A percentile compares a stretch with the other conserved stretches of the same genome.
Conservation (phyloP, 1,139 yeast species). For the Candida tropicalis region DNA sequence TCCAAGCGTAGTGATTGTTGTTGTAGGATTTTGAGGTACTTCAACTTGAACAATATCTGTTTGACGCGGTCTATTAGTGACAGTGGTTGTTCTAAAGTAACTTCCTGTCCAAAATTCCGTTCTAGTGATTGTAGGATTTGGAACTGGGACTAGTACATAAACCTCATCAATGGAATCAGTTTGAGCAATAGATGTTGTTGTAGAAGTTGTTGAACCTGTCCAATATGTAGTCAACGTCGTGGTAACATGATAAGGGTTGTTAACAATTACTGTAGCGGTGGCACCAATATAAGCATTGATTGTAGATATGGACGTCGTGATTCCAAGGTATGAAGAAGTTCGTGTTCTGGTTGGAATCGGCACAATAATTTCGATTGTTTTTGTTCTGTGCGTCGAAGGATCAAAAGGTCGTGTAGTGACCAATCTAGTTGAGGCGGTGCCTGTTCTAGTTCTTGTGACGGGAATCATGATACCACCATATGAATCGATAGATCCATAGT, state of each 20-base stretch:
- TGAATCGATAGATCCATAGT: background rate
- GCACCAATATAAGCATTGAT: conserved; percentile 15
- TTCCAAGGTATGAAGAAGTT: conserved; percentile 14
- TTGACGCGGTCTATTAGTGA: conserved; percentile 10
- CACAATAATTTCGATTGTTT: conserved; percentile 20
- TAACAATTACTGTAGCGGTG: conserved; percentile 23
- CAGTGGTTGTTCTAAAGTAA: conserved; percentile 11
- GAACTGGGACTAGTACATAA: conserved; percentile 18
- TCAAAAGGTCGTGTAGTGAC: conserved; percentile 22
- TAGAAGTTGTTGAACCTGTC: conserved; percentile 11
- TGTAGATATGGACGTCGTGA: conserved; percentile 10
- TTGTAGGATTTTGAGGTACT: conserved; percentile 20
- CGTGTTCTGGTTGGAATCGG: conserved; percentile 20
- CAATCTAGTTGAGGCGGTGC: conserved; percentile 13
- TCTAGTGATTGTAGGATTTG: conserved; percentile 13
- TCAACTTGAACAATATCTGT: conserved; percentile 23
- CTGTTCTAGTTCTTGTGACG: background rate
- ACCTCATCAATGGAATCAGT: conserved; percentile 23
- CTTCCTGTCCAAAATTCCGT: conserved; percentile 1
- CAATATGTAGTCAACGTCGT: conserved; percentile 16
- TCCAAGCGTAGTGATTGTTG: conserved; percentile 14
- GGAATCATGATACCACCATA: background rate
- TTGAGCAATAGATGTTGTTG: conserved; percentile 14
- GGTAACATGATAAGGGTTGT: conserved; percentile 18
- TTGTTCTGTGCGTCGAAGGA: conserved; percentile 17